phyloP scores from a whole-genome alignment of 2,329 filamentous ascomycete genomes.

The Zymoseptoria brevis region DNA sequence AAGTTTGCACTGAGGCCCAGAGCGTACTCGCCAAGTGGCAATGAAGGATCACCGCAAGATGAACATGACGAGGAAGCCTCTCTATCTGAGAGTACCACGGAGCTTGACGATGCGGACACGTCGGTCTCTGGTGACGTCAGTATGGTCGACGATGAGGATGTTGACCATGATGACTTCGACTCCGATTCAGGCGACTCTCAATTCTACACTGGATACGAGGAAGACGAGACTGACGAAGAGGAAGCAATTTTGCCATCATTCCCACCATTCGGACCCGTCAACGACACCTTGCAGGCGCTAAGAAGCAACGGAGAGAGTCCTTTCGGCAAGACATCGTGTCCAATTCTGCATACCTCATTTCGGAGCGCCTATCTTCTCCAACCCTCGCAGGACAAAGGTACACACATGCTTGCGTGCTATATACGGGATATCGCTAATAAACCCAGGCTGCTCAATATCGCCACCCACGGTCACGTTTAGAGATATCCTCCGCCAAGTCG shows the following conservation, averaged over 20 bases:
- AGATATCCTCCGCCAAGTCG: constrained; percentile 28
- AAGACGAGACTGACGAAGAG: constrained; percentile 17
- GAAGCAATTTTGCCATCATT: constrained; percentile 20
- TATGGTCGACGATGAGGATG: neutral
- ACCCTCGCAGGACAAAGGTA: constrained; percentile 17
- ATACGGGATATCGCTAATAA: neutral
- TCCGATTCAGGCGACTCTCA: constrained; percentile 7
- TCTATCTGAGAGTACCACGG: neutral
- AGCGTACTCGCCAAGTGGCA: neutral
- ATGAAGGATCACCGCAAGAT: neutral
- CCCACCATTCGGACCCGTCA: neutral
- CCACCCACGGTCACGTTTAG: constrained; percentile 32
- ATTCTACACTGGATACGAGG: constrained; percentile 3
- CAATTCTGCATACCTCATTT: constrained; percentile 36
- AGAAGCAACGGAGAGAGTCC: neutral
- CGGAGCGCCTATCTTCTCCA: constrained; percentile 39
- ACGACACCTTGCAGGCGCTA: neutral
- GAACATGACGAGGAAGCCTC: neutral
- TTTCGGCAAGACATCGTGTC: constrained; percentile 17
- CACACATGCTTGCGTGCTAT: neutral
- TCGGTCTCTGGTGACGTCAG: neutral
- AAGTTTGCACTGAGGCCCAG: neutral
- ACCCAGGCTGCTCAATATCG: constrained; percentile 1
- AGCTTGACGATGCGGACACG: neutral
- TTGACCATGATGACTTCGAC: neutral